phyloP scores from a whole-genome alignment of 805 yeast species.

The Myxozyma udenii region DNA sequence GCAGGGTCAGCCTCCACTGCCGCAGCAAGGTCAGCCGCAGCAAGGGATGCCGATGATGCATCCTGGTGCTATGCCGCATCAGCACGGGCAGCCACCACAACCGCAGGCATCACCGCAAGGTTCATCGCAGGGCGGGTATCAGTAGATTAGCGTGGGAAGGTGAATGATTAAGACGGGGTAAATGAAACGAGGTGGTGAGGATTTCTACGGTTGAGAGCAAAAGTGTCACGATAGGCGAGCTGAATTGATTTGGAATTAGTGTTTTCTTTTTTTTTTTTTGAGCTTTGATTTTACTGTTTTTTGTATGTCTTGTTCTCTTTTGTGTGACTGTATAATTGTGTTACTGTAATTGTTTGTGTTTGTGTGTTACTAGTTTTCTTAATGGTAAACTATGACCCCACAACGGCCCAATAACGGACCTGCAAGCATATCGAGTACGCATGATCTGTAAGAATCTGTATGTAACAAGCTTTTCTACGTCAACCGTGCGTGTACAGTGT shows the following conservation, averaged over 20 bases:
- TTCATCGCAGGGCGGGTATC: neutral
- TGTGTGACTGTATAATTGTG: neutral
- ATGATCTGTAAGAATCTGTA: no score
- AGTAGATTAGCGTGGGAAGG: neutral
- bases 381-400: no score
- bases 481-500: no score
- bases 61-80: conserved; percentile 17
- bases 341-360: no score
- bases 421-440: no score
- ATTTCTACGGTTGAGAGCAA: neutral
- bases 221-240: neutral
- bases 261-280: no score
- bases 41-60: conserved; percentile 13
- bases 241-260: no score
- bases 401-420: no score
- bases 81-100: conserved; percentile 16
- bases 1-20: conserved; percentile 19
- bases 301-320: neutral
- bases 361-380: no score
- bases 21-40: conserved; percentile 17
- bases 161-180: no score
- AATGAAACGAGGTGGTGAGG: neutral
- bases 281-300: neutral
- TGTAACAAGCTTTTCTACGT: no score
- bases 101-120: conserved; percentile 3